phyloP scores from a whole-genome alignment of 805 yeast genomes.

The Myxozyma lipomycoides region DNA sequence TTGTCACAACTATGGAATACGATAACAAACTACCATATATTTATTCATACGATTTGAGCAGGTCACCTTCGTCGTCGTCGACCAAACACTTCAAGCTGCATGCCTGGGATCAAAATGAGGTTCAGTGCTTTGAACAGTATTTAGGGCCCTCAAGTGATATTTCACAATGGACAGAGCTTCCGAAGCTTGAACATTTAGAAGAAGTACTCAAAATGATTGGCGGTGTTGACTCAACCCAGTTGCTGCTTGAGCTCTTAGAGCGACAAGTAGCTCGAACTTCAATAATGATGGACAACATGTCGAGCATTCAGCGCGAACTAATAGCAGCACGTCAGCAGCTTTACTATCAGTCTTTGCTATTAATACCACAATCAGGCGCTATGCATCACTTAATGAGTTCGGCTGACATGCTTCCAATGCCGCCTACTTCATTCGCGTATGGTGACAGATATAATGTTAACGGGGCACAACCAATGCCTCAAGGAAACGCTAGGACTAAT shows the following conservation, averaged over 20 bases:
- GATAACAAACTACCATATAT: too few species aligned
- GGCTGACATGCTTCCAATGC: not conserved
- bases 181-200: constrained; percentile 12
- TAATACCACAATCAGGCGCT: not conserved
- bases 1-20: too few species aligned
- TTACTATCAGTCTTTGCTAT: constrained; percentile 4
- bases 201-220: constrained; percentile 4
- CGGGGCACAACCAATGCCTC: too few species aligned
- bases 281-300: constrained; percentile 11
- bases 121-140: constrained; percentile 13
- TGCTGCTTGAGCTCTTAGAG: constrained; percentile 17
- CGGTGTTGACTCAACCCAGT: constrained; percentile 8
- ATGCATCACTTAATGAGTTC: not conserved
- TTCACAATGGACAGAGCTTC: constrained; percentile 13
- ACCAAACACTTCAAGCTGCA: constrained; percentile 13
- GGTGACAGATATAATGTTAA: too few species aligned
- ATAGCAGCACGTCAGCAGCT: constrained; percentile 7
- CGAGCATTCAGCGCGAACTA: constrained; percentile 12
- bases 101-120: constrained; percentile 9
- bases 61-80: constrained; percentile 11
- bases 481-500: too few species aligned
- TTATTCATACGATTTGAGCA: constrained; percentile 14
- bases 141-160: constrained; percentile 22
- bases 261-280: constrained; percentile 23
- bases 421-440: not conserved